Evolutionary conservation across 106 monocot species (phyloP).

Genomic region (Agapanthus africanus): DNA sequence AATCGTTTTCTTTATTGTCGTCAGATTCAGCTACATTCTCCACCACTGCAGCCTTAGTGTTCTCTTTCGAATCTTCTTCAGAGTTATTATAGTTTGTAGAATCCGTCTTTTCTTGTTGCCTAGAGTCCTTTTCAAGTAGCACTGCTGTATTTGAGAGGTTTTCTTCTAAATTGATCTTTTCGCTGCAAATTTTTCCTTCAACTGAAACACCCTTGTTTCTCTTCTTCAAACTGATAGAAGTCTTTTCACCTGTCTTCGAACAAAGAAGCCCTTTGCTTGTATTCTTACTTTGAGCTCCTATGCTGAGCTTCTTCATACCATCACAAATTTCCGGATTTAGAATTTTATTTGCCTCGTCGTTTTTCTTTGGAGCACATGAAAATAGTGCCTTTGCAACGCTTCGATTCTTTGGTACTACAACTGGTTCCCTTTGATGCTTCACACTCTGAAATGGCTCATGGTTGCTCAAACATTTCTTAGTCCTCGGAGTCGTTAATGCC

Average conservation of each 20-base stretch:
- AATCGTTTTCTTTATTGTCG: slow-evolving; percentile 54
- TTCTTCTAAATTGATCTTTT: too few species aligned
- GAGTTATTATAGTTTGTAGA: not conserved
- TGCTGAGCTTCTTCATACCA: slow-evolving; percentile 38
- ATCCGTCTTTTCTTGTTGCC: not conserved
- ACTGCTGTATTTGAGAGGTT: too few species aligned
- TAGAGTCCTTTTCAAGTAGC: not conserved
- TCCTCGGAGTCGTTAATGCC: slow-evolving; percentile 32
- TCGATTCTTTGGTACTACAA: slow-evolving; percentile 11
- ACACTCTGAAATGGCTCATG: slow-evolving; percentile 15
- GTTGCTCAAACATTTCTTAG: slow-evolving; percentile 5
- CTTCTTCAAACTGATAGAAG: too few species aligned
- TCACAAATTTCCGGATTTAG: slow-evolving; percentile 26
- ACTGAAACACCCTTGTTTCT: too few species aligned
- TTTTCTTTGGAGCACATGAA: slow-evolving; percentile 29
- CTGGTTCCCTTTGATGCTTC: slow-evolving; percentile 10
- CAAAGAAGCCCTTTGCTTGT: too few species aligned
- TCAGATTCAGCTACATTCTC: slow-evolving; percentile 18
- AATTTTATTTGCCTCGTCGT: not conserved
- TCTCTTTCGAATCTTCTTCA: not conserved
- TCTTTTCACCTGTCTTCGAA: too few species aligned
- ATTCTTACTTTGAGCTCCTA: too few species aligned
- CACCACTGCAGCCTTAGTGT: not conserved
- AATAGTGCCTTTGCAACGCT: slow-evolving; percentile 28
- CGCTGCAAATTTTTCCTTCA: too few species aligned